Conservation (phyloP, 2,329 filamentous ascomycete genomes). For the Alternaria viburni region DNA sequence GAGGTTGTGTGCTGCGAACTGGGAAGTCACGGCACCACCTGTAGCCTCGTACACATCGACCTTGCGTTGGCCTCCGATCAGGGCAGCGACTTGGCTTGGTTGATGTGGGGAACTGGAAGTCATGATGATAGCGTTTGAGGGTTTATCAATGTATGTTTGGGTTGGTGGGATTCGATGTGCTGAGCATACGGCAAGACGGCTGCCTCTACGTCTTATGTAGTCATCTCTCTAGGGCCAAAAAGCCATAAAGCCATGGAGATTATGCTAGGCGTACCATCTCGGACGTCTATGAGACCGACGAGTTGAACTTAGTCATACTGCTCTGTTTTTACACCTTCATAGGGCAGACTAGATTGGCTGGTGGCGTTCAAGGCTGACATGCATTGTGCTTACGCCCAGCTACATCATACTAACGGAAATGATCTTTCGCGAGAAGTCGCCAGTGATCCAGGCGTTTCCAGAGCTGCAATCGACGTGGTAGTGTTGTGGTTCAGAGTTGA, state of each 20-base stretch:
- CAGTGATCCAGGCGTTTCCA: neutral
- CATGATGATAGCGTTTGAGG: constrained; percentile 9
- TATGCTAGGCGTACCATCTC: neutral
- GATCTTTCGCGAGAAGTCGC: no score
- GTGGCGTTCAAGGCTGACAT: neutral
- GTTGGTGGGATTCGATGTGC: neutral
- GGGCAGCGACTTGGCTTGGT: constrained; percentile 31
- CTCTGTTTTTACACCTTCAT: no score
- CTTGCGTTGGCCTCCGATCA: constrained; percentile 31
- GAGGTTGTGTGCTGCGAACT: constrained; percentile 37
- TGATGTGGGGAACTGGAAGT: constrained; percentile 16
- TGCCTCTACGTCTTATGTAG: neutral
- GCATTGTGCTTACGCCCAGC: neutral
- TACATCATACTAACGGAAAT: no score
- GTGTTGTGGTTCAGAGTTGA: neutral
- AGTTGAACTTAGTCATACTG: neutral
- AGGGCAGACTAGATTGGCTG: neutral
- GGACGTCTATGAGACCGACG: neutral
- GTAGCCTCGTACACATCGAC: constrained; percentile 38
- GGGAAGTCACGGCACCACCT: constrained; percentile 33
- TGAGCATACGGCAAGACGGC: neutral
- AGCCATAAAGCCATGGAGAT: neutral
- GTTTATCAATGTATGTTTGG: neutral
- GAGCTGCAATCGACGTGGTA: neutral
- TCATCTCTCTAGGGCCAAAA: neutral